Conservation (phyloP, 148 eudicot genomes). For the Rhododendron vialii region DNA sequence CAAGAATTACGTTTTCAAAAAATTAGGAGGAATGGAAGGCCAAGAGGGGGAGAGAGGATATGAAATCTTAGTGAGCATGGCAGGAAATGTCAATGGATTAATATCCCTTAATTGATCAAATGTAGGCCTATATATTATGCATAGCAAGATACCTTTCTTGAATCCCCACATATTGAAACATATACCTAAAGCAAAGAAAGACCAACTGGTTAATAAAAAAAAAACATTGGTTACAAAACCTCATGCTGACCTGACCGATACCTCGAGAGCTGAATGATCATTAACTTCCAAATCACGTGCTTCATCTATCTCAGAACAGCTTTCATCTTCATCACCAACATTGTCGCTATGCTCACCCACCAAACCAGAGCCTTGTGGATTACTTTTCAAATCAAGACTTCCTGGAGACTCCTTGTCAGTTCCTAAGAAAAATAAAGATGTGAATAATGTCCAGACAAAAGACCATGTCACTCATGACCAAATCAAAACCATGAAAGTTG, state of each 20-base stretch:
- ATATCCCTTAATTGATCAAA: neutral
- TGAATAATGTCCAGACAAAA: neutral
- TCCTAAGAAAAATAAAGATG: constrained; percentile 19
- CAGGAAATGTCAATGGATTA: neutral
- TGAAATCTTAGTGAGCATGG: neutral
- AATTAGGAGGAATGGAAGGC: neutral
- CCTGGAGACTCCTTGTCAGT: constrained; percentile 15
- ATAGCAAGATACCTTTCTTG: neutral
- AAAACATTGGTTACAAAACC: constrained; percentile 25
- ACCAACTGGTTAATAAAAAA: neutral
- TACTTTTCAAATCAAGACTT: constrained; percentile 17
- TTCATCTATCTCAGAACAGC: constrained; percentile 34
- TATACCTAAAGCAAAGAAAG: neutral
- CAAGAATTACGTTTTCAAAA: neutral
- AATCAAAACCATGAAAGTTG: neutral
- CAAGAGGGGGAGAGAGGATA: neutral
- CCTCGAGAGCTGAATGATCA: constrained; percentile 22
- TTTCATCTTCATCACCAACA: constrained; percentile 49
- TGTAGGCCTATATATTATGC: neutral
- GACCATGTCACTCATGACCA: neutral
- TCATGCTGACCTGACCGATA: constrained; percentile 36
- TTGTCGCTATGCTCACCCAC: constrained; percentile 23
- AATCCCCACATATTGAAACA: neutral
- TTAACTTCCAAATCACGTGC: constrained; percentile 26
- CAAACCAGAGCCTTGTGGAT: neutral